These are phyloP conservation scores for Garcia nutans DNA, from an alignment of 345 rosid species.

Conservation along the genomic window DNA sequence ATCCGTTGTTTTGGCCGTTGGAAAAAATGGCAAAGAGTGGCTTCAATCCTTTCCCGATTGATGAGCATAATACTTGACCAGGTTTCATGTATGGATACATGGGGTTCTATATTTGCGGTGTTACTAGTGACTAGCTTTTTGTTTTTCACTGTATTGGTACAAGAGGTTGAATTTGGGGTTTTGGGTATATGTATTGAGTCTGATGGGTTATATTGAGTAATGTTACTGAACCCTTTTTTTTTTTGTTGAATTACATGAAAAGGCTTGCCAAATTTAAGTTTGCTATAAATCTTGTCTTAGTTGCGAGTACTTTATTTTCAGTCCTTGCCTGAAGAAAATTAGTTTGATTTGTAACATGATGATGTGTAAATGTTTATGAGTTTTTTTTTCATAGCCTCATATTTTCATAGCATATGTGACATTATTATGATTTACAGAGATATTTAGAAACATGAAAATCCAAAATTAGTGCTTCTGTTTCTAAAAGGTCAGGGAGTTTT, in stretches of 20 bases:
- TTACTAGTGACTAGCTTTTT: neutral
- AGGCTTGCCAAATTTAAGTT: too few relatives aligned
- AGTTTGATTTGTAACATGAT: too few relatives aligned
- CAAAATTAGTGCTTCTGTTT: too few relatives aligned
- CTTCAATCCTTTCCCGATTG: conserved; percentile 57
- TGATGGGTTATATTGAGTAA: neutral
- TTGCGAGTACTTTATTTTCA: too few relatives aligned
- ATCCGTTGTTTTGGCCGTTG: conserved; percentile 73
- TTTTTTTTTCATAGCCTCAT: neutral
- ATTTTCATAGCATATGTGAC: neutral
- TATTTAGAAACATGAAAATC: too few relatives aligned
- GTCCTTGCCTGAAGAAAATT: too few relatives aligned
- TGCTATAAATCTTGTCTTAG: neutral
- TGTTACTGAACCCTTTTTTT: too few relatives aligned
- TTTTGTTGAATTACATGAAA: neutral
- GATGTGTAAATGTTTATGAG: too few relatives aligned
- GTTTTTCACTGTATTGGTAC: neutral
- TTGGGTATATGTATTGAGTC: neutral
- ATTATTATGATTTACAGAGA: too few relatives aligned
- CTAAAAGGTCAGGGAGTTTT: too few relatives aligned
- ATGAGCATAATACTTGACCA: neutral
- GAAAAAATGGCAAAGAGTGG: conserved; percentile 58
- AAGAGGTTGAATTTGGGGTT: neutral
- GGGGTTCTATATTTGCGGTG: neutral
- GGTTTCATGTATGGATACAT: neutral